Conservation (phyloP, 495 filamentous ascomycete species). For the Aspergillus diversus region DNA sequence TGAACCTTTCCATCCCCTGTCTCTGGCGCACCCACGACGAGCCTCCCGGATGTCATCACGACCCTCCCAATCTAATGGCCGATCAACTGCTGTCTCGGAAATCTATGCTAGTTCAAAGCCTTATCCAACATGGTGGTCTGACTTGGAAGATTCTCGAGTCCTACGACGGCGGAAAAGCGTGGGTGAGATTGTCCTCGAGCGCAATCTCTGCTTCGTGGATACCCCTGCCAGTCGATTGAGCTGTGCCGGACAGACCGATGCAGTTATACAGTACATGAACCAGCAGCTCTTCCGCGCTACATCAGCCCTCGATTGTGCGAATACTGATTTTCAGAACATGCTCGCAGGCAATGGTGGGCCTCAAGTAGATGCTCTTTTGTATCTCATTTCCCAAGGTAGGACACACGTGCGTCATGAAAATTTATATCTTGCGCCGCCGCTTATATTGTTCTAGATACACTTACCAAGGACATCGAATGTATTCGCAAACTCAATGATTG, state of each 20-base stretch:
- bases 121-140: conserved; percentile 95
- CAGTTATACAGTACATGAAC: conserved; percentile 75
- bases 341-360: conserved; percentile 84
- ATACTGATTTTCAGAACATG: conserved; percentile 77
- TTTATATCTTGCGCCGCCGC: conserved; percentile 5
- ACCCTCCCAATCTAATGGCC: conserved; percentile 37
- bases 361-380: conserved; percentile 88
- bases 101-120: conserved; percentile 91
- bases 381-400: conserved; percentile 69
- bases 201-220: conserved; percentile 95
- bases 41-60: conserved; percentile 34
- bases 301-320: conserved; percentile 58
- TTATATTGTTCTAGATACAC: conserved; percentile 58
- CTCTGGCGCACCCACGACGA: conserved; percentile 30
- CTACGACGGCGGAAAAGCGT: conserved; percentile 76
- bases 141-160: conserved; percentile 73
- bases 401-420: conserved; percentile 31
- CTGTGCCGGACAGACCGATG: conserved; percentile 67
- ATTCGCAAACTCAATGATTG: conserved; percentile 73
- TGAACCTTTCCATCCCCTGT: conserved; percentile 38
- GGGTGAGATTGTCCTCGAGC: conserved; percentile 81
- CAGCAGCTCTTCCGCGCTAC: conserved; percentile 69
- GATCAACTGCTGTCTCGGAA: conserved; percentile 62
- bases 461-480: conserved; percentile 74
- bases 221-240: conserved; percentile 76